Evolutionary conservation across 225 moss, liverwort and hornwort genomes (phyloP).

Genomic region (Physcomitrium patens): DNA sequence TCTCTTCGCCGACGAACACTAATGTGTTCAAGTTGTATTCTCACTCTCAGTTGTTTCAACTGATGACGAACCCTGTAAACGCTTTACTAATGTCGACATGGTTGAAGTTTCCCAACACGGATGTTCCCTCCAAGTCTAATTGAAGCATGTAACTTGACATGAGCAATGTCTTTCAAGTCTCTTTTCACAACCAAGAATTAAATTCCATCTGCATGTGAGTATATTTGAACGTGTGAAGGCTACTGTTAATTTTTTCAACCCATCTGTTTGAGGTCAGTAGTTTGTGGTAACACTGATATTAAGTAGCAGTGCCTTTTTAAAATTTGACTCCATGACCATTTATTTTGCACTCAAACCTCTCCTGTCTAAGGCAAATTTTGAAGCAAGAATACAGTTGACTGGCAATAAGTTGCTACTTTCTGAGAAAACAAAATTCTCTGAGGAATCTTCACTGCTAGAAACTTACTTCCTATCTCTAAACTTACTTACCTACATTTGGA

Average conservation of each 20-base stretch:
- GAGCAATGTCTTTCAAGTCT: not conserved
- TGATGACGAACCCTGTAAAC: not conserved
- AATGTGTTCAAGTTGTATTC: not conserved
- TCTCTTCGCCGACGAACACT: not conserved
- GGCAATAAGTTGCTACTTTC: not conserved
- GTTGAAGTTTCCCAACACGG: not conserved
- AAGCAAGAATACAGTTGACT: too few relatives aligned
- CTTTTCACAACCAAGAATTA: not conserved
- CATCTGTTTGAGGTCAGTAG: too few relatives aligned
- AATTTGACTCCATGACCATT: too few relatives aligned
- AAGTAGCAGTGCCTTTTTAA: too few relatives aligned
- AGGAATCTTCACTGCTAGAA: constrained; percentile 78
- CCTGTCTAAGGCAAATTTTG: too few relatives aligned
- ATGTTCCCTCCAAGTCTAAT: not conserved
- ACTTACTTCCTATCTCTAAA: constrained; percentile 20
- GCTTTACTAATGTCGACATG: not conserved
- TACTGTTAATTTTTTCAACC: too few relatives aligned
- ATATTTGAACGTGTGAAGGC: too few relatives aligned
- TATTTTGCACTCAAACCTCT: too few relatives aligned
- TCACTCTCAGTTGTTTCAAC: not conserved
- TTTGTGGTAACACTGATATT: too few relatives aligned
- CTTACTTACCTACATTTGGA: constrained; percentile 57
- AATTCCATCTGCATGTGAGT: too few relatives aligned
- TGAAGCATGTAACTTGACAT: not conserved
- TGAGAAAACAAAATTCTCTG: constrained; percentile 50